A percentile compares a stretch with the other conserved stretches of the same genome.
Conservation (phyloP, 2,329 filamentous ascomycete genomes). For the Blastomyces gilchristii region DNA sequence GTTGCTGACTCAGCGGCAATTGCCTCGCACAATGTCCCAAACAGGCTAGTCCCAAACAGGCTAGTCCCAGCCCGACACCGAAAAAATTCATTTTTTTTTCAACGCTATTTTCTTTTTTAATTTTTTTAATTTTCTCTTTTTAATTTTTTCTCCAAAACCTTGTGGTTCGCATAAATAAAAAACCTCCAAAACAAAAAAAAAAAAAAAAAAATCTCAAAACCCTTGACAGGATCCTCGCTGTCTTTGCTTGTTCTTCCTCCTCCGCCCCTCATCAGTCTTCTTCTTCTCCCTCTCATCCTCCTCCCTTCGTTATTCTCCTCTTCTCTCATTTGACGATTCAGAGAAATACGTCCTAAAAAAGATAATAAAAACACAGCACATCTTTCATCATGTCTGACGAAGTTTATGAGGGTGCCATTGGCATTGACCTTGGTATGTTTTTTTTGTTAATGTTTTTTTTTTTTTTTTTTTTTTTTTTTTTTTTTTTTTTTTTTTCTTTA, state of each 20-base stretch:
- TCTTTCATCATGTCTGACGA: slow-evolving; percentile 70
- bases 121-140: neutral
- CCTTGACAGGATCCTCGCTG: neutral
- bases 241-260: slow-evolving; percentile 8
- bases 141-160: neutral
- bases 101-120: too few relatives aligned
- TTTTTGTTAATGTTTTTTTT: neutral
- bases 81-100: neutral
- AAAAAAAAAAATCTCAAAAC: neutral
- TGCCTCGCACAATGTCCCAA: neutral
- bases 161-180: slow-evolving; percentile 8
- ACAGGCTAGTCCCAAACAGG: slow-evolving; percentile 4
- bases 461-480: neutral
- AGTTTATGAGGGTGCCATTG: slow-evolving; percentile 99
- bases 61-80: neutral
- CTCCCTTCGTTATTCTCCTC: slow-evolving; percentile 1
- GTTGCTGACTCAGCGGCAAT: neutral
- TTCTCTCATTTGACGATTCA: neutral
- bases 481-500: neutral
- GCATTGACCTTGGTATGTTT: slow-evolving; percentile 93
- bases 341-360: slow-evolving; percentile 1
- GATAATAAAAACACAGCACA: slow-evolving; percentile 1
- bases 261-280: slow-evolving; percentile 5
- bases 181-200: neutral
- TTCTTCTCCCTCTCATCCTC: slow-evolving; percentile 6